A percentile compares a stretch with the other conserved stretches of the same genome.
Evolutionary conservation across 805 yeast species (phyloP).

Genomic region (Candida stauntonica): DNA sequence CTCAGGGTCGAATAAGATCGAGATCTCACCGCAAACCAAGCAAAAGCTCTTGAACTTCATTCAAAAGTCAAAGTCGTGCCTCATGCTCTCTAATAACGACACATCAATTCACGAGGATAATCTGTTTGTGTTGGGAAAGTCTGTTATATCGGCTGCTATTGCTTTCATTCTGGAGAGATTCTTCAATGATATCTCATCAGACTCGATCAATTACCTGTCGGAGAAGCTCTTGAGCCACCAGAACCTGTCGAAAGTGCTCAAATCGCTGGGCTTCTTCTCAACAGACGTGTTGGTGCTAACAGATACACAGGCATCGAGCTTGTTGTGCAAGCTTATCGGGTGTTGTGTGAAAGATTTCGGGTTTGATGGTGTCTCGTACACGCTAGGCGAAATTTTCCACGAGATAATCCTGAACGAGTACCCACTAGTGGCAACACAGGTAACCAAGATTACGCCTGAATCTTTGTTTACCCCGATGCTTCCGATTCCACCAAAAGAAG

Average conservation of each 20-base stretch:
- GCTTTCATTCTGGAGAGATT: constrained; percentile 62
- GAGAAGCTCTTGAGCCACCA: constrained; percentile 40
- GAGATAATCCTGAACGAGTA: constrained; percentile 56
- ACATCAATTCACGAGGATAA: constrained; percentile 35
- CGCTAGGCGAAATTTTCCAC: constrained; percentile 65
- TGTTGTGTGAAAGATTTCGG: constrained; percentile 77
- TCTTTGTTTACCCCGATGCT: constrained; percentile 22
- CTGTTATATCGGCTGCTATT: constrained; percentile 49
- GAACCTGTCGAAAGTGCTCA: constrained; percentile 30
- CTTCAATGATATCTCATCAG: constrained; percentile 47
- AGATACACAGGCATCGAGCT: constrained; percentile 49
- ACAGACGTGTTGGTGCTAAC: constrained; percentile 30
- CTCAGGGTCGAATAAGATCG: constrained; percentile 5
- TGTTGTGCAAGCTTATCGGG: constrained; percentile 59
- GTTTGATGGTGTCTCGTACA: constrained; percentile 61
- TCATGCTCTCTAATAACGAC: constrained; percentile 36
- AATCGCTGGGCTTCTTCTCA: constrained; percentile 36
- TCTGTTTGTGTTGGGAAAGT: constrained; percentile 53
- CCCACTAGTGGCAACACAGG: constrained; percentile 53
- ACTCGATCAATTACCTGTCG: constrained; percentile 50
- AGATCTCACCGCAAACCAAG: constrained; percentile 24
- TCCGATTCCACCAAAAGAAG: constrained; percentile 33
- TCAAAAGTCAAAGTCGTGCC: constrained; percentile 61
- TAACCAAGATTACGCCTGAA: constrained; percentile 23
- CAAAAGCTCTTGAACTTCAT: constrained; percentile 43